Conservation (phyloP, 1,139 yeast species). For the Petasospora fabianii region DNA sequence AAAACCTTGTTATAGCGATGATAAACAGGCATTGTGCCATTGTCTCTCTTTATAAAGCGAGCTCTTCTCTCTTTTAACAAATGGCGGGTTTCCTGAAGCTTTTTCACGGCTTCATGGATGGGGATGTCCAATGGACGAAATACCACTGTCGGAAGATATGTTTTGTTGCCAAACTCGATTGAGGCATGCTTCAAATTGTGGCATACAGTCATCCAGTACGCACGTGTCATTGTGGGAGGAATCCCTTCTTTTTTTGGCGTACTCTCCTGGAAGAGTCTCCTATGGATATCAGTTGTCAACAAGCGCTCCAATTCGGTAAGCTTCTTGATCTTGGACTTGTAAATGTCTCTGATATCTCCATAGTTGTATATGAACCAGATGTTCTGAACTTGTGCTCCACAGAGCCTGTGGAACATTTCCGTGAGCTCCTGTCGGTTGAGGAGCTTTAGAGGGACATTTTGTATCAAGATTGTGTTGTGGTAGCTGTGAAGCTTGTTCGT, state of each 20-base stretch:
- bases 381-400: constrained; percentile 32
- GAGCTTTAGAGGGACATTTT: constrained; percentile 43
- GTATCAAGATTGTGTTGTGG: constrained; percentile 41
- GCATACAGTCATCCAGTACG: background rate
- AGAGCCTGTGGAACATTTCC: constrained; percentile 27
- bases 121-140: background rate
- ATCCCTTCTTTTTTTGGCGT: background rate
- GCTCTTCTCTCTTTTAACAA: constrained; percentile 27
- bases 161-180: constrained; percentile 1
- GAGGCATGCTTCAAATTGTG: constrained; percentile 3
- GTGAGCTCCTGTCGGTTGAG: constrained; percentile 34
- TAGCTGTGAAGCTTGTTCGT: constrained; percentile 29
- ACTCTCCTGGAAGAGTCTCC: constrained; percentile 14
- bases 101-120: background rate
- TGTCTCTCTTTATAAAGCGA: constrained; percentile 20
- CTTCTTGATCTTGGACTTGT: constrained; percentile 34
- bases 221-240: background rate
- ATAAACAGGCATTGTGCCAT: constrained; percentile 24
- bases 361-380: constrained; percentile 52
- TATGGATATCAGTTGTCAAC: constrained; percentile 27
- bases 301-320: constrained; percentile 40
- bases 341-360: constrained; percentile 32
- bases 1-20: constrained; percentile 41
- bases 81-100: constrained; percentile 11
- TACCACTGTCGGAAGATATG: background rate